Evolutionary conservation across 441 rosid genomes (phyloP).

Genomic region (Oxalis stricta): DNA sequence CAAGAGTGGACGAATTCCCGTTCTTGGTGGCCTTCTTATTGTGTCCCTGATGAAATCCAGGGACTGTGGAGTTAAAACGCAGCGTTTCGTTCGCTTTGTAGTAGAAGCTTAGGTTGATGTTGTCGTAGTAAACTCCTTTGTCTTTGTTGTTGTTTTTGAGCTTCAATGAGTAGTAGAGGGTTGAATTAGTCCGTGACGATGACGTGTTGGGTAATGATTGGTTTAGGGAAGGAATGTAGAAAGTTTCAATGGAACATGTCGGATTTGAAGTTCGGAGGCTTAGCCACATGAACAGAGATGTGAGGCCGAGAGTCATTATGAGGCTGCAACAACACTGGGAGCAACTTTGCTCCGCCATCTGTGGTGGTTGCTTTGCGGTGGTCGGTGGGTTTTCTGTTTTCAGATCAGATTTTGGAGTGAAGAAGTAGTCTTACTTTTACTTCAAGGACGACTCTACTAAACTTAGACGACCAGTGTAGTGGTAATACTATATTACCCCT

Average conservation of each 20-base stretch:
- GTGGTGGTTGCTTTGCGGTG: too few relatives aligned
- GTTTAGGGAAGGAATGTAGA: constrained; percentile 53
- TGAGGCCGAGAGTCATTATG: too few relatives aligned
- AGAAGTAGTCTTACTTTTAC: too few relatives aligned
- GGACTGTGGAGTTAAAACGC: constrained; percentile 15
- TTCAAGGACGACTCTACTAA: too few relatives aligned
- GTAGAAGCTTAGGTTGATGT: constrained; percentile 30
- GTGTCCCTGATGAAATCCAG: constrained; percentile 50
- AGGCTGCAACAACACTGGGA: too few relatives aligned
- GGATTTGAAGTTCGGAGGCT: constrained; percentile 44
- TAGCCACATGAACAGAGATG: constrained; percentile 63
- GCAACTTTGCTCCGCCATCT: too few relatives aligned
- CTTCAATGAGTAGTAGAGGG: constrained; percentile 28
- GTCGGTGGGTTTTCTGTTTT: too few relatives aligned
- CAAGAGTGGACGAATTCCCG: neutral
- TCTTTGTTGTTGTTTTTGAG: constrained; percentile 52
- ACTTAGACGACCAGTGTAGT: too few relatives aligned
- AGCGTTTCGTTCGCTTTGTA: constrained; percentile 9
- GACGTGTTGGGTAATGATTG: constrained; percentile 18
- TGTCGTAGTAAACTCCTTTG: constrained; percentile 51
- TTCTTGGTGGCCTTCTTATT: constrained; percentile 51
- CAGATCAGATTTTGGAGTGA: too few relatives aligned
- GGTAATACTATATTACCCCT: too few relatives aligned
- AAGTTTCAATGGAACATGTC: constrained; percentile 27
- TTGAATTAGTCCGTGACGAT: constrained; percentile 11